phyloP scores from a whole-genome alignment of 805 yeast genomes.

The Teunomyces tritomae region DNA sequence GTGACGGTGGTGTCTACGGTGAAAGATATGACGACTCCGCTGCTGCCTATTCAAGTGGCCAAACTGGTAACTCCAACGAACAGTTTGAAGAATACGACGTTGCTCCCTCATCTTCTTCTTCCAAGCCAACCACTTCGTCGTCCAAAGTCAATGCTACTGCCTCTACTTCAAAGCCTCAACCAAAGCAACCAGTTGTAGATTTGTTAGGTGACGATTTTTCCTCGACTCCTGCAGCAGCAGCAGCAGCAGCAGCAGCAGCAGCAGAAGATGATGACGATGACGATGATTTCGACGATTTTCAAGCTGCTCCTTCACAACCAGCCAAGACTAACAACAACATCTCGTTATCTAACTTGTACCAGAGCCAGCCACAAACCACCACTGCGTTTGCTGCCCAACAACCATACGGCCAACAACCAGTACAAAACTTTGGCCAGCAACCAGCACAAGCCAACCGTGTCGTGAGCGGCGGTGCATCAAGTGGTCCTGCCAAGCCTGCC shows the following conservation, averaged over 20 bases:
- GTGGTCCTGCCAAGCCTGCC: slow-evolving; percentile 36
- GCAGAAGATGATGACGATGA: slow-evolving; percentile 46
- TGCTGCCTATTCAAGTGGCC: slow-evolving; percentile 35
- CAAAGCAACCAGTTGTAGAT: slow-evolving; percentile 42
- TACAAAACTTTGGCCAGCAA: slow-evolving; percentile 3
- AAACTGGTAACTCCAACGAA: slow-evolving; percentile 33
- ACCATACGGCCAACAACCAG: not conserved
- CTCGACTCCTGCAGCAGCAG: slow-evolving; percentile 17
- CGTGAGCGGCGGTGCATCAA: slow-evolving; percentile 20
- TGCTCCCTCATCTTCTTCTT: slow-evolving; percentile 14
- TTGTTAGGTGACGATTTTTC: slow-evolving; percentile 47
- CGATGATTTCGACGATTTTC: slow-evolving; percentile 82
- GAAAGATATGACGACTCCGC: slow-evolving; percentile 62
- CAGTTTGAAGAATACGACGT: slow-evolving; percentile 64
- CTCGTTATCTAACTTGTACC: slow-evolving; percentile 27
- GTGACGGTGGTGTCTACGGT: slow-evolving; percentile 72
- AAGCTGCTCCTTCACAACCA: slow-evolving; percentile 53
- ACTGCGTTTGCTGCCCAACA: not conserved
- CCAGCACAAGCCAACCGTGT: slow-evolving; percentile 11
- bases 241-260: slow-evolving; percentile 13
- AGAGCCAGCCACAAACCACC: slow-evolving; percentile 20
- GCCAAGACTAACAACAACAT: slow-evolving; percentile 13
- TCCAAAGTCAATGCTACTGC: slow-evolving; percentile 32
- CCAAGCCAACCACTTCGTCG: slow-evolving; percentile 31
- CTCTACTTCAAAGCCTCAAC: slow-evolving; percentile 26